These are phyloP conservation scores for Azolla pinnata DNA, from an alignment of 75 land plant genomes.

Conservation along the genomic window DNA sequence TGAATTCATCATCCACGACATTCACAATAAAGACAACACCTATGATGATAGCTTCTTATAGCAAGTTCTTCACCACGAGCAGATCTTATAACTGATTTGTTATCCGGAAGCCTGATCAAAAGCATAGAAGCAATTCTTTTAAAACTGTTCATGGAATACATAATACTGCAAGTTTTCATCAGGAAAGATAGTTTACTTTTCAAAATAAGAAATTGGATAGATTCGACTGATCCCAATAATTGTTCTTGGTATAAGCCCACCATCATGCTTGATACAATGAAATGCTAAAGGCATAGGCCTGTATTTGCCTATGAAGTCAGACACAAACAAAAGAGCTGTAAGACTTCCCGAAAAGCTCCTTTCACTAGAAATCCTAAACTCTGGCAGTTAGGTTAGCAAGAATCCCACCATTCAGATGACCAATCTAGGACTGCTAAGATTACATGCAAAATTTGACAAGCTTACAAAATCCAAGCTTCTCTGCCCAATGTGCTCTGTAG, in stretches of 20 bases:
- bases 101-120: conserved; percentile 39
- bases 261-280: conserved; percentile 54
- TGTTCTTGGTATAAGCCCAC: conserved; percentile 61
- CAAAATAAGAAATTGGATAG: conserved; percentile 65
- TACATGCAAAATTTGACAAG: conserved; percentile 28
- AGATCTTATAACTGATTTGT: conserved; percentile 44
- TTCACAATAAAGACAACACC: conserved; percentile 24
- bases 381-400: background rate
- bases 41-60: conserved; percentile 34
- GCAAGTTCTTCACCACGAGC: conserved; percentile 40
- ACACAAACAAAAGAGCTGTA: no score
- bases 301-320: conserved; percentile 35
- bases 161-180: background rate
- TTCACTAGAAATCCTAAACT: background rate
- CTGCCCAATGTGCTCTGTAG: conserved; percentile 70
- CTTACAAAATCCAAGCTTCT: conserved; percentile 69
- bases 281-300: conserved; percentile 50
- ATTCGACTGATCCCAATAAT: conserved; percentile 52
- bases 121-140: background rate
- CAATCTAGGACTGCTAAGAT: conserved; percentile 1
- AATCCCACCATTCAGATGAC: background rate
- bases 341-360: background rate
- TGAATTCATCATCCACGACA: background rate
- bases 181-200: conserved; percentile 33
- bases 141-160: background rate